Evolutionary conservation across 2,329 filamentous ascomycete species (phyloP), one percentile per base, ranked within the genome.

Genomic region (Scorias spongiosa): DNA sequence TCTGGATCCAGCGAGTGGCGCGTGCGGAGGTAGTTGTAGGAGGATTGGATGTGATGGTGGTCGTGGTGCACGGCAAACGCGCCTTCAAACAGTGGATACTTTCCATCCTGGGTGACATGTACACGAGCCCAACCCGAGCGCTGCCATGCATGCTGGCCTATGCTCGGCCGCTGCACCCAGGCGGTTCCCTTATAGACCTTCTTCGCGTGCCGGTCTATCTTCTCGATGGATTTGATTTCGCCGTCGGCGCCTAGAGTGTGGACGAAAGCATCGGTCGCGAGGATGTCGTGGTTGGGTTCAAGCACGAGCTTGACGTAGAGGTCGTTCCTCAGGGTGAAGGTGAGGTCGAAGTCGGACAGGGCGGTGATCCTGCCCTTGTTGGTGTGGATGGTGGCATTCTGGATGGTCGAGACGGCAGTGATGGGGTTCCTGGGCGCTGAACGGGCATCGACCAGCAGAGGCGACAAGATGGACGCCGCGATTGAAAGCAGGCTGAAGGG

Each of bases 201-300:
- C 65, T 95, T 84, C 18, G 80, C 76, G 44, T 72, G 64, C 43
- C 88, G 75, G 44, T 84, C 69, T 48, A 96, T 75, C 30, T 71
- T 67, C 57, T 93, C 83, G n/a, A 74, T 68, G 17, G 68, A 66
- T 42, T 65, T 68, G 32, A 93, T 64, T 41, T 72, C 70, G 42
- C 91, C 91, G 60, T 94, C 79, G 10, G 71, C 60, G 44, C 72
- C 78, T 37, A 94, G 63, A 57, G 86, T 81, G 34, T 80, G 75
- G 40, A 98, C 69, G 42, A 74, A 75, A 8, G 88, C 82, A 54
- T 81, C 79, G 12, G 86, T 74, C 44, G 81, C 75, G 39, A 98
- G 70, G 46, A 96, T 79, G 63, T 96, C 85, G 66, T 93, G 78
- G 60, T 96, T 96, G 3, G 91, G 91, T 59, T 91, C 80, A 41